Conservation (phyloP, 164 flowering plant species). For the Amborella trichopoda region DNA sequence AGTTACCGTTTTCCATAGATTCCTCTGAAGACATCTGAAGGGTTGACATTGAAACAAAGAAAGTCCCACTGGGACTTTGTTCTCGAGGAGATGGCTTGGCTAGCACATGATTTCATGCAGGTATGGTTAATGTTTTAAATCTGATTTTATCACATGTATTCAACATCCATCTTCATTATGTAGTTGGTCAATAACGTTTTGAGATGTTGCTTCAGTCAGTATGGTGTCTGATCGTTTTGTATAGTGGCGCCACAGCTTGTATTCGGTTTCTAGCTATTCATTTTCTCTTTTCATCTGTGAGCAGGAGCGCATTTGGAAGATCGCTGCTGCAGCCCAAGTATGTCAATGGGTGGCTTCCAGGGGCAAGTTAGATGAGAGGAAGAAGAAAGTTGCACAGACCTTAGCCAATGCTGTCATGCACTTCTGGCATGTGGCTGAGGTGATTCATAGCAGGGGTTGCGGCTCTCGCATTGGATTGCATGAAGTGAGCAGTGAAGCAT, state of each 20-base stretch:
- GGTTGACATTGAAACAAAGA: constrained; percentile 18
- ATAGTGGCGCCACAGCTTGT: background rate
- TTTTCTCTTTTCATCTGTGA: constrained; percentile 4
- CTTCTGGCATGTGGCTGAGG: constrained; percentile 74
- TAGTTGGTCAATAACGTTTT: background rate
- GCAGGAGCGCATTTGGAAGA: constrained; percentile 95
- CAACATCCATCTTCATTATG: background rate
- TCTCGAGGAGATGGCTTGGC: constrained; percentile 97
- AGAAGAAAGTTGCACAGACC: constrained; percentile 40
- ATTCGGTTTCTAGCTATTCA: too few relatives aligned
- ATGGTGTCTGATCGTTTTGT: background rate
- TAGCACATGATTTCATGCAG: constrained; percentile 99
- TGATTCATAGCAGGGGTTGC: too few relatives aligned
- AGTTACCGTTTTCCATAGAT: background rate
- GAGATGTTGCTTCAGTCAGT: background rate
- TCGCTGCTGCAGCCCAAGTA: constrained; percentile 66
- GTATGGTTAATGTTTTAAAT: constrained; percentile 20
- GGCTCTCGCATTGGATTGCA: too few relatives aligned
- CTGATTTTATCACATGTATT: background rate
- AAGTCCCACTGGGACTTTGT: constrained; percentile 96
- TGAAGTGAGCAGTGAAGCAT: constrained; percentile 10
- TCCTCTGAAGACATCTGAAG: constrained; percentile 1
- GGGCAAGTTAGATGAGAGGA: constrained; percentile 23
- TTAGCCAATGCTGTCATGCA: constrained; percentile 69
- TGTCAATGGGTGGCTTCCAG: constrained; percentile 40